phyloP scores from a whole-genome alignment of 805 yeast species.

The Phaffomyces antillensis region DNA sequence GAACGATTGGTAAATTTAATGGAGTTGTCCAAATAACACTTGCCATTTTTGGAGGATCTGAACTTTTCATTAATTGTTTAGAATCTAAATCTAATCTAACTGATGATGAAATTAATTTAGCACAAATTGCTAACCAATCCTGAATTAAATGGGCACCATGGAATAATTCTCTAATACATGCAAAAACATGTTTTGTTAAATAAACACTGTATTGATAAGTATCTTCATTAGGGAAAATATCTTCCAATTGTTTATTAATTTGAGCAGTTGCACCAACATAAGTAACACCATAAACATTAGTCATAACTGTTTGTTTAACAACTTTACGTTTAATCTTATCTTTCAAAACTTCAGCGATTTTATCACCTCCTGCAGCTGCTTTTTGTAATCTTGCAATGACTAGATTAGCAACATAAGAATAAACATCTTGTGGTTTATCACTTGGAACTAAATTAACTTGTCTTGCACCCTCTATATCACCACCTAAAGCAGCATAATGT shows the following conservation, averaged over 20 bases:
- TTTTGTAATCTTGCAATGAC: constrained; percentile 48
- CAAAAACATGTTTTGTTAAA: constrained; percentile 71
- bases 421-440: constrained; percentile 72
- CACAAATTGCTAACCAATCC: constrained; percentile 91
- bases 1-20: constrained; percentile 90
- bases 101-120: constrained; percentile 71
- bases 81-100: constrained; percentile 57
- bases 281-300: constrained; percentile 96
- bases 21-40: constrained; percentile 98
- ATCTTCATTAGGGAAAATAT: constrained; percentile 44
- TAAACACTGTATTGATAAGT: constrained; percentile 50
- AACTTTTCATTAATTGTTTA: constrained; percentile 30
- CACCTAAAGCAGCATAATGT: constrained; percentile 84
- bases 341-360: constrained; percentile 37
- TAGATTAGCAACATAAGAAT: constrained; percentile 58
- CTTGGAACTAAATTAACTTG: constrained; percentile 72
- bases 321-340: constrained; percentile 76
- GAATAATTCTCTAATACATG: constrained; percentile 77
- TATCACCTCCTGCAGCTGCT: constrained; percentile 48
- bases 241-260: constrained; percentile 69
- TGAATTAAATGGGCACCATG: constrained; percentile 92
- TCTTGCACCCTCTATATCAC: constrained; percentile 75
- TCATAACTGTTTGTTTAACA: constrained; percentile 96
- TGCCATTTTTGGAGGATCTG: constrained; percentile 60
- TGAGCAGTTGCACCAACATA: constrained; percentile 89